Evolutionary conservation across 139 green algal genomes (phyloP).

Genomic region (Chlamydomonas sp.): DNA sequence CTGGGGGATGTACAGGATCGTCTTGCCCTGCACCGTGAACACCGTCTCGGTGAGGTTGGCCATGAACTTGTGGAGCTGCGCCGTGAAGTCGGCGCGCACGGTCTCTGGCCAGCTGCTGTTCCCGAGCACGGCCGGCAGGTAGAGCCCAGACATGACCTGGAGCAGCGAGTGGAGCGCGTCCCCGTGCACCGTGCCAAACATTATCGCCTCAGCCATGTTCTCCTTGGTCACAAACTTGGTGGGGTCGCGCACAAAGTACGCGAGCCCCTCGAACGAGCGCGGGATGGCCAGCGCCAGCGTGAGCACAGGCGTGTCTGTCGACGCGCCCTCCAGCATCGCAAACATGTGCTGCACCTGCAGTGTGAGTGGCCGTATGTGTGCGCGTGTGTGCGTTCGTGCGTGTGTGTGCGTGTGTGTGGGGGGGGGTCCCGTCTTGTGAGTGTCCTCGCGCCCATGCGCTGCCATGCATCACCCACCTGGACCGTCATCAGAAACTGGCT

Average conservation of each 20-base stretch:
- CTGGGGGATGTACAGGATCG: constrained; percentile 74
- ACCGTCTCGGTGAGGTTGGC: constrained; percentile 66
- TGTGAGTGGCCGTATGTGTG: no score
- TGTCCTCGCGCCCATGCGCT: not conserved
- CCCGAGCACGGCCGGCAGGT: constrained; percentile 55
- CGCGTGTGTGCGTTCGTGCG: not conserved
- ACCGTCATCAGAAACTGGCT: constrained; percentile 37
- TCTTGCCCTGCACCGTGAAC: constrained; percentile 62
- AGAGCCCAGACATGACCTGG: constrained; percentile 62
- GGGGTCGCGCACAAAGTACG: constrained; percentile 60
- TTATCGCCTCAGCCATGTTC: constrained; percentile 44
- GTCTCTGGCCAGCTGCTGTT: constrained; percentile 67
- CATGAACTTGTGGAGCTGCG: constrained; percentile 72
- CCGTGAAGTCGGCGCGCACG: constrained; percentile 64
- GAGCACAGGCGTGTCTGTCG: constrained; percentile 11
- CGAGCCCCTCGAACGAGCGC: constrained; percentile 31
- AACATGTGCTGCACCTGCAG: constrained; percentile 41
- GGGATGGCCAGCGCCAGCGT: constrained; percentile 30
- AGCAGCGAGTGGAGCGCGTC: constrained; percentile 54
- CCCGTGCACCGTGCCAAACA: constrained; percentile 39
- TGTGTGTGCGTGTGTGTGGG: not conserved
- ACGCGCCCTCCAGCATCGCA: constrained; percentile 24
- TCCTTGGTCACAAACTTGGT: constrained; percentile 46
- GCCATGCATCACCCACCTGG: constrained; percentile 16
- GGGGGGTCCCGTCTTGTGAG: not conserved